Evolutionary conservation across 805 yeast species (phyloP), one percentile per base, ranked within the genome.

Genomic region (Zygosaccharomyces pseudorouxii): DNA sequence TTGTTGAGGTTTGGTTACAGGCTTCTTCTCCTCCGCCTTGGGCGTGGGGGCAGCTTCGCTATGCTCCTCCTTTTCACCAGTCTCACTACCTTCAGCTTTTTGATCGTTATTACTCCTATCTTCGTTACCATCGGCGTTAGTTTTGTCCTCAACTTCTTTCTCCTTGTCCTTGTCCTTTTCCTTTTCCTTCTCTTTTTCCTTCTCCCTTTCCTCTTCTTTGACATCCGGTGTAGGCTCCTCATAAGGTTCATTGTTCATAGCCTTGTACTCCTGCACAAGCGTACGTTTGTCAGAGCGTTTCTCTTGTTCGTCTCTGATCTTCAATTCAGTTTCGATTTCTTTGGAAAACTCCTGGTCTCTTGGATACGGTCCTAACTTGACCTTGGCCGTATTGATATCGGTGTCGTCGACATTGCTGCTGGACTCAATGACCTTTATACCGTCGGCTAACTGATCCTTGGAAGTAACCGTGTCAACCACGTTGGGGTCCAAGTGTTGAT

Each of bases 241-340:
- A 23, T 51, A 51, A 16, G 54, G 54, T n/a, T 71, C 71, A 49
- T 80, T 76, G 49, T 78, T 77, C 62, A 78, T 65, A 31, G 78
- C 81, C 45, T 75, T 78, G 56, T 81, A 88, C 61, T 82, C 86
- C 18, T 83, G 83, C n/a, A 81, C 74, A 38, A 88, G 65, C 0
- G 83, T 71, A 44, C 67, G 73, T 25, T 67, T 70, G 16, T 45
- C 50, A 11, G 38, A 29, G 64, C 75, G 61, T 72, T 69, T 68
- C 54, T 76, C 80, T 49, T 79, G 73, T 37, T 81, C 87, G 65
- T 93, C 97, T 63, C 81, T 83, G 50, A 82, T 80, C 62, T 84
- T 82, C 51, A 93, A 72, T 63, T 88, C 95, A 1, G 89, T 81
- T 64, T 85, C 89, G 23, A 93, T 78, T 64, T 93, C 99, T 57